Evolutionary conservation across 192 early-diverging fungal species (phyloP).

Genomic region (Linnemannia hyalina): DNA sequence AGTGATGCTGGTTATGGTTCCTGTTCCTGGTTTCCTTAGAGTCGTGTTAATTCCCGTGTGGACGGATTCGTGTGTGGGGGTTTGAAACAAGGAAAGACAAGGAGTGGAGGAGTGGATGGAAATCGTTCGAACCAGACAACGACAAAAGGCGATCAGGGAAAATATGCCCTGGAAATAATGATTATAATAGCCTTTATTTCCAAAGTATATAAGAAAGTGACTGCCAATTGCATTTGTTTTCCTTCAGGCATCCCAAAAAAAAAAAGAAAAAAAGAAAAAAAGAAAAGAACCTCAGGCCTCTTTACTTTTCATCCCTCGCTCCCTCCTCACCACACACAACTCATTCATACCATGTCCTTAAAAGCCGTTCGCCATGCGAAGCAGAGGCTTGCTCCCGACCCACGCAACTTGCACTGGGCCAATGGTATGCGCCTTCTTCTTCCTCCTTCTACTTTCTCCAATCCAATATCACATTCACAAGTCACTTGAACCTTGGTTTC

Average conservation of each 20-base stretch:
- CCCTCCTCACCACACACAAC: not conserved
- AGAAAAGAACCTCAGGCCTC: not conserved
- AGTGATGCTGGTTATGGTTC: not conserved
- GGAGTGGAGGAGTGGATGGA: not conserved
- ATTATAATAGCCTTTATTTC: not conserved
- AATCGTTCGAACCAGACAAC: not conserved
- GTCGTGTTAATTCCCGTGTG: not conserved
- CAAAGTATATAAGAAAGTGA: not conserved
- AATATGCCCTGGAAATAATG: not conserved
- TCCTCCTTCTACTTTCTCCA: not conserved
- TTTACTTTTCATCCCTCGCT: not conserved
- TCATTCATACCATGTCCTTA: conserved; percentile 44
- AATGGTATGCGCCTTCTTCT: conserved; percentile 65
- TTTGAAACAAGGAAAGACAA: not conserved
- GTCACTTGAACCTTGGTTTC: not conserved
- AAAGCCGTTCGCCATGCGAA: conserved; percentile 63
- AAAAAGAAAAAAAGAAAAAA: not conserved
- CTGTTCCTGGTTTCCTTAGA: not conserved
- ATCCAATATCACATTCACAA: not conserved
- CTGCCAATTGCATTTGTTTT: not conserved
- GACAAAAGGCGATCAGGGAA: not conserved
- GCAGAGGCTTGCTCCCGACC: conserved; percentile 89
- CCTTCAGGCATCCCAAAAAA: not conserved
- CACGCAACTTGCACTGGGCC: conserved; percentile 93
- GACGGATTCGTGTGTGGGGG: not conserved